Conservation (phyloP, 495 filamentous ascomycete genomes). For the Annulohypoxylon moriforme region DNA sequence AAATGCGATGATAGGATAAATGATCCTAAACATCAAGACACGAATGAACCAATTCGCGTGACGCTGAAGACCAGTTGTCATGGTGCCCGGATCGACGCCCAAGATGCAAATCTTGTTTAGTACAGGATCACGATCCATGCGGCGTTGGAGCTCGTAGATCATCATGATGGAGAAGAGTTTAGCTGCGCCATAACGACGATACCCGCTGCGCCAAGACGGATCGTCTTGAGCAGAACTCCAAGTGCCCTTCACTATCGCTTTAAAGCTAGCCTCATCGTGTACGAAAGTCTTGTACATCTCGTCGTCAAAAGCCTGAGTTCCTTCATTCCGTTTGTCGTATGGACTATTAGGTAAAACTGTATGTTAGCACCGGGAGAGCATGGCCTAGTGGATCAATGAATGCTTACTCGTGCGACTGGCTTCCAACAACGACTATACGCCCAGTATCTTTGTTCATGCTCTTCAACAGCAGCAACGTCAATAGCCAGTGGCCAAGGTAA, state of each 20-base stretch:
- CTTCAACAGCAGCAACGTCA: constrained; percentile 53
- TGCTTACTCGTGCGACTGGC: constrained; percentile 51
- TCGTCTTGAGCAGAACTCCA: constrained; percentile 46
- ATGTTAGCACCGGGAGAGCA: not conserved
- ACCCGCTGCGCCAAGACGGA: constrained; percentile 39
- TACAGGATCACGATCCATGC: constrained; percentile 33
- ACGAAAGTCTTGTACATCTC: constrained; percentile 44
- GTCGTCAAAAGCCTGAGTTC: constrained; percentile 2
- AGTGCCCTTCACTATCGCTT: constrained; percentile 50
- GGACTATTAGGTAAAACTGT: not conserved
- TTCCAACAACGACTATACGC: constrained; percentile 40
- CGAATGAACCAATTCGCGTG: constrained; percentile 37
- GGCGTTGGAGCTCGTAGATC: constrained; percentile 39
- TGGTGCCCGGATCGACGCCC: constrained; percentile 46
- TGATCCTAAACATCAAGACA: constrained; percentile 33
- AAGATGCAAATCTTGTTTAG: constrained; percentile 45
- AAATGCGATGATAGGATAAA: not conserved
- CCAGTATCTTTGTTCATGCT: constrained; percentile 46
- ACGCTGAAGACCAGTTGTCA: constrained; percentile 39
- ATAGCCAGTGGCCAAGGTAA: constrained; percentile 54
- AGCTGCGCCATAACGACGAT: constrained; percentile 51
- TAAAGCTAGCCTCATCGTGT: constrained; percentile 18
- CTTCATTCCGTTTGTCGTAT: not conserved
- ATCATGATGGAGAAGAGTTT: constrained; percentile 54
- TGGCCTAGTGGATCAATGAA: not conserved